phyloP scores from a whole-genome alignment of 1,139 yeast species.

The Kodamaea alishanica region DNA sequence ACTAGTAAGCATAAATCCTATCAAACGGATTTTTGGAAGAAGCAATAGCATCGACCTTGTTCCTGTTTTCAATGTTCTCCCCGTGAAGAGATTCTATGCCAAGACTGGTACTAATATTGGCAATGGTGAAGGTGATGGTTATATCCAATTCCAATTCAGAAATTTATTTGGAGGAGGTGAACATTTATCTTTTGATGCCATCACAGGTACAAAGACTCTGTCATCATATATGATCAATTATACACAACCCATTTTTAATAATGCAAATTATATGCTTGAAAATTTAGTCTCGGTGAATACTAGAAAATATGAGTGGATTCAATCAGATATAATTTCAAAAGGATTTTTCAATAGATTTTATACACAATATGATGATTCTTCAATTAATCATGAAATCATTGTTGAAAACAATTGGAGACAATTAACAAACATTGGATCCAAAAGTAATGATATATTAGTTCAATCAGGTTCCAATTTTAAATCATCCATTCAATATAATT shows the following conservation, averaged over 20 bases:
- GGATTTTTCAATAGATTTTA: conserved; percentile 57
- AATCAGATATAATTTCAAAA: conserved; percentile 53
- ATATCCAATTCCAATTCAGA: conserved; percentile 68
- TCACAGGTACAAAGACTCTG: conserved; percentile 73
- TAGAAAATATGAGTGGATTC: conserved; percentile 65
- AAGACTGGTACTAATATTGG: conserved; percentile 94
- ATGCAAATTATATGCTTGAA: conserved; percentile 53
- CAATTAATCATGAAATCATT: conserved; percentile 53
- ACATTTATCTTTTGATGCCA: conserved; percentile 68
- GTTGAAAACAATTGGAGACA: conserved; percentile 65
- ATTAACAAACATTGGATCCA: conserved; percentile 43
- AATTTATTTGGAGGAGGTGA: conserved; percentile 92
- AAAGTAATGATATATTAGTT: conserved; percentile 30
- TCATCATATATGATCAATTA: conserved; percentile 67
- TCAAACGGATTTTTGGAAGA: conserved; percentile 23
- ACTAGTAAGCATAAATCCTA: conserved; percentile 36
- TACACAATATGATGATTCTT: conserved; percentile 22
- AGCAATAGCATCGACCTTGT: conserved; percentile 39
- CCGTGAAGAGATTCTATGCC: conserved; percentile 66
- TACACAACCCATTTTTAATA: conserved; percentile 57
- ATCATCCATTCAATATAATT: conserved; percentile 50
- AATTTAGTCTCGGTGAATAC: conserved; percentile 54
- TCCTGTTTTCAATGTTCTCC: conserved; percentile 56
- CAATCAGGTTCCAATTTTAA: conserved; percentile 64
- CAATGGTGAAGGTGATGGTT: conserved; percentile 94